These are phyloP conservation scores for Phyllosticta citriasiana DNA, from an alignment of 2,329 filamentous ascomycete species.

Conservation along the genomic window DNA sequence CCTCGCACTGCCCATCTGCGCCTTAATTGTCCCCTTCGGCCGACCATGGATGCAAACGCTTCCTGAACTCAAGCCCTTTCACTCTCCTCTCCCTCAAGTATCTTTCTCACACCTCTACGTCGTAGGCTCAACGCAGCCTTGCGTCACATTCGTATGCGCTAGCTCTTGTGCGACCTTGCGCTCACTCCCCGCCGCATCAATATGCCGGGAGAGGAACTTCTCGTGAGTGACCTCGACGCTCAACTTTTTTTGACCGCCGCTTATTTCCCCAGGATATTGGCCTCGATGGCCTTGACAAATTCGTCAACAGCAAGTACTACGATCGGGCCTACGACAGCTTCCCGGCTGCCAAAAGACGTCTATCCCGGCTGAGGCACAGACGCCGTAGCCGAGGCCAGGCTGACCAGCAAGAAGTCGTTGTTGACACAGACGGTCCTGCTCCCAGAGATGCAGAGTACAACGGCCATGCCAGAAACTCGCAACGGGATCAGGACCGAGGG, in stretches of 20 bases:
- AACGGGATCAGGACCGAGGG: not conserved
- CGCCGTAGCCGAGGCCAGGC: constrained; percentile 3
- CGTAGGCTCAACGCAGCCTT: not conserved
- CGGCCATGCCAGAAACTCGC: not conserved
- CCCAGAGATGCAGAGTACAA: not conserved
- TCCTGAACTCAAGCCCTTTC: not conserved
- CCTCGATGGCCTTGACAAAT: constrained; percentile 3
- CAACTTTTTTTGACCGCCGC: not conserved
- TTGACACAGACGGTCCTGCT: not conserved
- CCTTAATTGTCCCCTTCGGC: not conserved
- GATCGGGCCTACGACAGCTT: constrained; percentile 5
- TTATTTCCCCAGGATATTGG: constrained; percentile 4
- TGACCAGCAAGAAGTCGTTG: not conserved
- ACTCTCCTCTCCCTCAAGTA: not conserved
- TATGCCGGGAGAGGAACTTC: not conserved
- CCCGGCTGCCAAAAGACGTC: constrained; percentile 4
- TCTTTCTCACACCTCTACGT: not conserved
- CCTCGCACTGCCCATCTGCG: not conserved
- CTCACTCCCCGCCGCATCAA: not conserved
- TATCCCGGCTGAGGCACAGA: constrained; percentile 3
- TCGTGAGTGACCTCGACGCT: not conserved
- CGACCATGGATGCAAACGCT: not conserved
- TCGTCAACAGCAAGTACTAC: constrained; percentile 9
- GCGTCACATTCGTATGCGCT: not conserved
- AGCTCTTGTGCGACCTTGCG: not conserved